Evolutionary conservation across 2,329 filamentous ascomycete species (phyloP), one percentile per base, ranked within the genome.

Genomic region (Hymenoscyphus infarciens): DNA sequence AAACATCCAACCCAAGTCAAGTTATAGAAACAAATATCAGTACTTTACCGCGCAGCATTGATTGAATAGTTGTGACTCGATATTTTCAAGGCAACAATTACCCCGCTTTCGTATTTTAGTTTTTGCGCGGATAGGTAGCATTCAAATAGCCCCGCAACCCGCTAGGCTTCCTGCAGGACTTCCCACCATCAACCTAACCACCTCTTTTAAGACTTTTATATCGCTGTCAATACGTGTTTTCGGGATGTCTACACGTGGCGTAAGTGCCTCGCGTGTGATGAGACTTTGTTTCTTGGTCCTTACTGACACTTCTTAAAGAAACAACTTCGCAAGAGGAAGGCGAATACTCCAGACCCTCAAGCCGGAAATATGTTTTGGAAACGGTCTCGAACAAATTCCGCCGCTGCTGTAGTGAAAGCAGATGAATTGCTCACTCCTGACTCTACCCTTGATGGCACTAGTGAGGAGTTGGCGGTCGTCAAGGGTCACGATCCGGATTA

Each of bases 401-500:
- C 57, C 0, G 33, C 33, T 35, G 33, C 33, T 35, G 33, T 35
- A 35, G 53, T 22, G 16, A n/a, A 35, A 19, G n/a, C 27, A 8
- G 38, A 60, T 16, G 31, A 19, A 2, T 16, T 60, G 13, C 25
- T 56, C 22, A 57, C 58, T n/a, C 58, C 61, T n/a, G 38, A 39
- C 15, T 57, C 54, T 10, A 63, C 55, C 2, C 13, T 33, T 29
- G 54, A 60, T n/a, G 58, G 25, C 2, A 55, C 42, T 19, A 45
- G 6, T 10, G 56, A 56, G 29, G 45, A 53, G 15, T 4, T n/a
- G 25, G n/a, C 39, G 4, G 33, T 63, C 16, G 33, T 35, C 10
- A 38, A 59, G 8, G 61, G 60, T 15, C 38, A 56, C 35, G 66
- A 66, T 53, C 58, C 66, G 1, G 64, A 68, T 29, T 66, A 63